These are phyloP conservation scores for Incumbomyces lentus DNA, from an alignment of 2,329 filamentous ascomycete species.

Conservation along the genomic window DNA sequence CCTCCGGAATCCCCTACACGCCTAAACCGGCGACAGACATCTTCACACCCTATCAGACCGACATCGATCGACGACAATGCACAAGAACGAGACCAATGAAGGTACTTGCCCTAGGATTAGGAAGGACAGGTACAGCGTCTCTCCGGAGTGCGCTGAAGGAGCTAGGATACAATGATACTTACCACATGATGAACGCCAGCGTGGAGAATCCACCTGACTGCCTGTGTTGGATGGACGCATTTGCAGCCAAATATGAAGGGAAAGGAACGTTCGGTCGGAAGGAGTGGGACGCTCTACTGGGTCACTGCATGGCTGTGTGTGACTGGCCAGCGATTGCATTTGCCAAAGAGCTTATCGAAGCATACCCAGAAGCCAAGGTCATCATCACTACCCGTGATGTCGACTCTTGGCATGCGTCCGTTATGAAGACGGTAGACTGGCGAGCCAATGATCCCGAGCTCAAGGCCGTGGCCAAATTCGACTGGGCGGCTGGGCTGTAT, in stretches of 20 bases:
- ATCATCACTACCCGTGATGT: constrained; percentile 58
- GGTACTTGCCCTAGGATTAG: constrained; percentile 59
- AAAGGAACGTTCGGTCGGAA: constrained; percentile 53
- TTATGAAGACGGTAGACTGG: constrained; percentile 59
- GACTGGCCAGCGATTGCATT: constrained; percentile 61
- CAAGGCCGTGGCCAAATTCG: constrained; percentile 44
- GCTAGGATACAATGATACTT: constrained; percentile 57
- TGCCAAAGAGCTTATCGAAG: constrained; percentile 58
- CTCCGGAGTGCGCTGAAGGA: constrained; percentile 55
- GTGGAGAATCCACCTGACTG: constrained; percentile 59
- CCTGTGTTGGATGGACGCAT: constrained; percentile 60
- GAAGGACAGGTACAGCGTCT: constrained; percentile 61
- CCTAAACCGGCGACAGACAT: constrained; percentile 34
- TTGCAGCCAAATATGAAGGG: constrained; percentile 52
- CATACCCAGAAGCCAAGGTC: constrained; percentile 63
- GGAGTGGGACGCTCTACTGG: constrained; percentile 60
- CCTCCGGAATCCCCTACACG: constrained; percentile 22
- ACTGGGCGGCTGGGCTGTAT: constrained; percentile 59
- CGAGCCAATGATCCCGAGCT: constrained; percentile 54
- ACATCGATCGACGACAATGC: constrained; percentile 57
- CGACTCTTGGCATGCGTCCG: constrained; percentile 53
- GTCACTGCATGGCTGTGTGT: constrained; percentile 54
- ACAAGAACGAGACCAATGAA: constrained; percentile 60
- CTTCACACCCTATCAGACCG: constrained; percentile 51
- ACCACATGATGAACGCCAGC: constrained; percentile 59